These are phyloP conservation scores for Pinus albicaulis DNA, from an alignment of 75 land plant genomes.

Conservation along the genomic window DNA sequence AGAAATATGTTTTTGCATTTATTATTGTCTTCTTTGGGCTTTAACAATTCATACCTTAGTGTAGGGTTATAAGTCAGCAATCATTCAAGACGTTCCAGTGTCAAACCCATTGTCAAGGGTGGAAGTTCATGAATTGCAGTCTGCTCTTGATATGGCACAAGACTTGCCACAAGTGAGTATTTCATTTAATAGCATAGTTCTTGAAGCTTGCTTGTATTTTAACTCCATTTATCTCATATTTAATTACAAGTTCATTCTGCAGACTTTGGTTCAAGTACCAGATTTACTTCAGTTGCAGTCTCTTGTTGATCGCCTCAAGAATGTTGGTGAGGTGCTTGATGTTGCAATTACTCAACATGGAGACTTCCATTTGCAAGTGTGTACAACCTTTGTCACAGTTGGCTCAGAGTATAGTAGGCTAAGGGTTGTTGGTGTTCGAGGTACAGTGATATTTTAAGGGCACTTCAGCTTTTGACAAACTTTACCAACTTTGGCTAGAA, in stretches of 20 bases:
- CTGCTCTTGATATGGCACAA: slow-evolving; percentile 77
- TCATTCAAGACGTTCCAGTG: slow-evolving; percentile 93
- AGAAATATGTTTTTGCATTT: neutral
- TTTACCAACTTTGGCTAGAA: neutral
- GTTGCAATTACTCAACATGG: slow-evolving; percentile 79
- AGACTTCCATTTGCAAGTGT: slow-evolving; percentile 84
- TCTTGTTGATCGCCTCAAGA: slow-evolving; percentile 80
- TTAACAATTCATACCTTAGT: neutral
- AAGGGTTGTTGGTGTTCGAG: slow-evolving; percentile 75
- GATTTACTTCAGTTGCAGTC: slow-evolving; percentile 71
- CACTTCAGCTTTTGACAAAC: slow-evolving; percentile 8
- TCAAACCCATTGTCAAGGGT: slow-evolving; percentile 81
- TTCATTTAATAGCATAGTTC: neutral
- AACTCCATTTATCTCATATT: neutral
- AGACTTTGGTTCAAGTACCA: slow-evolving; percentile 87
- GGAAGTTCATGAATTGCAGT: slow-evolving; percentile 76
- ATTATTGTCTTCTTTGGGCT: neutral
- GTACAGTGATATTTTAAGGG: slow-evolving; percentile 15
- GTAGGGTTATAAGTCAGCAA: slow-evolving; percentile 76
- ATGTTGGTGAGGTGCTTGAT: slow-evolving; percentile 80
- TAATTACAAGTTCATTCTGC: neutral
- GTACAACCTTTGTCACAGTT: slow-evolving; percentile 71
- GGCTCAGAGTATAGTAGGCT: slow-evolving; percentile 82
- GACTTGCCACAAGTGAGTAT: slow-evolving; percentile 62
- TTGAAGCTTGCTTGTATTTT: neutral